These are phyloP conservation scores for Globisporangium spiculum DNA, from an alignment of 352 stramenopile genomes.

Conservation along the genomic window DNA sequence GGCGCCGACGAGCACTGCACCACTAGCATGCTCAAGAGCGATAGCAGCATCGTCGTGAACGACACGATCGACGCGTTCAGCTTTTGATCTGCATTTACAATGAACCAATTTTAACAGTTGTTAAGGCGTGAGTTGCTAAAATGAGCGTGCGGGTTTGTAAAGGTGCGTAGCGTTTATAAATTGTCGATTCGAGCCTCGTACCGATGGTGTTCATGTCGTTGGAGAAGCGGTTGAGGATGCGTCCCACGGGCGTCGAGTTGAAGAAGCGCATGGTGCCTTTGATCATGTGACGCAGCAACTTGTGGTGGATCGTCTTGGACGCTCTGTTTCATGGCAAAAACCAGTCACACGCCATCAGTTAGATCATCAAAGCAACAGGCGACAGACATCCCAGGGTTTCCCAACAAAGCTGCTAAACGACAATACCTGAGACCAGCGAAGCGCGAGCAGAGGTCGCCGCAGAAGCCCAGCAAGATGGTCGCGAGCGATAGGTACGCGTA, in stretches of 20 bases:
- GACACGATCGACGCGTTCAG: slow-evolving; percentile 44
- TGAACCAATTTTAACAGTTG: not conserved
- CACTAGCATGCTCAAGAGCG: slow-evolving; percentile 47
- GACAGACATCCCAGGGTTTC: not conserved
- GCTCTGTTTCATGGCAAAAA: slow-evolving; percentile 25
- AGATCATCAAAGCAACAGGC: slow-evolving; percentile 2
- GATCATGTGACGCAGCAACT: slow-evolving; percentile 59
- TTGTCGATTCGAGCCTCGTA: slow-evolving; percentile 14
- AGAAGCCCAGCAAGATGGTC: slow-evolving; percentile 50
- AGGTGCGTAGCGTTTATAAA: not conserved
- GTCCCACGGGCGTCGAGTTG: slow-evolving; percentile 71
- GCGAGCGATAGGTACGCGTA: slow-evolving; percentile 57
- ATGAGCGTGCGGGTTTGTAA: not conserved
- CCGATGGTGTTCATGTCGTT: slow-evolving; percentile 67
- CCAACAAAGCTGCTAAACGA: not conserved
- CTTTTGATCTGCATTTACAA: slow-evolving; percentile 41
- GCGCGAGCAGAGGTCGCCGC: slow-evolving; percentile 41
- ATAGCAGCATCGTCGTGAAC: slow-evolving; percentile 46
- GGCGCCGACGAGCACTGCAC: slow-evolving; percentile 48
- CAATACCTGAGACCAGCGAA: slow-evolving; percentile 53
- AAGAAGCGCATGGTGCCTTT: slow-evolving; percentile 87
- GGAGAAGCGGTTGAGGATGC: slow-evolving; percentile 78
- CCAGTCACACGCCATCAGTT: not conserved
- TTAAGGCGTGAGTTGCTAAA: not conserved
- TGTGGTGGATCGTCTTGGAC: slow-evolving; percentile 59